These are phyloP conservation scores for Bipolaris oryzae DNA, from an alignment of 2,329 filamentous ascomycete genomes.

Conservation along the genomic window DNA sequence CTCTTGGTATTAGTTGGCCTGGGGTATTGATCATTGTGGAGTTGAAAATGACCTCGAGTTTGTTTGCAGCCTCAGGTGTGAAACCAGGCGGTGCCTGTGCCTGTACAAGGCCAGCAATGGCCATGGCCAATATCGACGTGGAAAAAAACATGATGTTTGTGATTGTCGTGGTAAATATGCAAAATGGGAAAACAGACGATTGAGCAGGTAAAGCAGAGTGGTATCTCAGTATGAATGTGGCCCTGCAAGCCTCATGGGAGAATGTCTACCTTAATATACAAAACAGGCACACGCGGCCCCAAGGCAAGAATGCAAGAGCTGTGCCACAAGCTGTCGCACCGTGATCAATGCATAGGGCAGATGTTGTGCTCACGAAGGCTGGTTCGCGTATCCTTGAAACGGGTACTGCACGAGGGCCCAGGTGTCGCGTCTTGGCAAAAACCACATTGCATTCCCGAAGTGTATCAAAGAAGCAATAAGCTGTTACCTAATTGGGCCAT, in stretches of 20 bases:
- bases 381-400: conserved; percentile 38
- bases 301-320: conserved; percentile 20
- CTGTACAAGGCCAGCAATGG: conserved; percentile 32
- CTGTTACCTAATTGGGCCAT: background rate
- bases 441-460: conserved; percentile 21
- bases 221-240: background rate
- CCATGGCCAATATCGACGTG: conserved; percentile 31
- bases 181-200: background rate
- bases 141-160: conserved; percentile 30
- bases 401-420: conserved; percentile 30
- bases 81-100: conserved; percentile 44
- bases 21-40: conserved; percentile 36
- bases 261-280: conserved; percentile 20
- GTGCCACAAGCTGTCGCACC: conserved; percentile 31
- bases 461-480: conserved; percentile 1
- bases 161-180: background rate
- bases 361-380: conserved; percentile 21
- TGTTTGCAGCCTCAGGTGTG: conserved; percentile 32
- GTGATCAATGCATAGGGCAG: conserved; percentile 20
- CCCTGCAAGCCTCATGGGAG: conserved; percentile 1
- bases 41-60: conserved; percentile 43
- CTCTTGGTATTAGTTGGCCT: conserved; percentile 38
- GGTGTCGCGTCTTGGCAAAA: conserved; percentile 30
- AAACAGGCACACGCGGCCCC: conserved; percentile 29
- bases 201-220: background rate